Base-by-base conservation (phyloP, 2,329 filamentous ascomycete species). In the Plectosphaerella plurivora region DNA sequence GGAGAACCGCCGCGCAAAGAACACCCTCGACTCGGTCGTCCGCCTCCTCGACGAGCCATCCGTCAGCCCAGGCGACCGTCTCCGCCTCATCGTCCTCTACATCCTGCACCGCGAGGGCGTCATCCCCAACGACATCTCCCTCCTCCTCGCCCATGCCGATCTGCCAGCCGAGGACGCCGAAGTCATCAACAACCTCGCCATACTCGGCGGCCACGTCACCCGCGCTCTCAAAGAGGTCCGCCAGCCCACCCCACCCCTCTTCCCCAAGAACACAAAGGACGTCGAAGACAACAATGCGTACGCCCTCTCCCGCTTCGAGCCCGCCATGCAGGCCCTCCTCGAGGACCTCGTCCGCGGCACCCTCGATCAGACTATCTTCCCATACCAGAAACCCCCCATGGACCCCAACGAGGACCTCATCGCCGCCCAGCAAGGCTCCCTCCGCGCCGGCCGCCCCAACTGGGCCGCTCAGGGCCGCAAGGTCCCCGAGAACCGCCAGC, bases 401-500 rank as follows among this genome's bases (percentile, higher is more conserved):
- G 84, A 87, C 59, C 75, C 78, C 15, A 80, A 82, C 55, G 79
- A 82, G 53, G 82, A 86, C 54, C 71, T 82, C 37, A 63, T 82
- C 45, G 73, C 77, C 6, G 75, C 72, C 4, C 72, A 81, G 24
- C 80, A 89, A 58, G 83, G 88, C 12, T 97, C 93, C 14, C 79
- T 99, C 22, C 88, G 94, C 53, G 89, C 90, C 10, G 91, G 91
- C 15, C 95, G 96, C 63, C 94, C 93, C 2, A 96, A 92, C 42
- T 99, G 94, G 94, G 94, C 94, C 2, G 89, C 90, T 50, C 87
- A 89, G 10, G 86, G 91, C 44, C 80, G 87, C 45, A 82, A 85
- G 75, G 54, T 83, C 78, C 55, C 69, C 2, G 93, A 97, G 66
- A 95, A 92, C 58, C 84, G 88, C 50, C 94, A 99, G 67, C 85